Base-by-base conservation (phyloP, 192 early-diverging fungal genomes). In the Coemansia sp. region DNA sequence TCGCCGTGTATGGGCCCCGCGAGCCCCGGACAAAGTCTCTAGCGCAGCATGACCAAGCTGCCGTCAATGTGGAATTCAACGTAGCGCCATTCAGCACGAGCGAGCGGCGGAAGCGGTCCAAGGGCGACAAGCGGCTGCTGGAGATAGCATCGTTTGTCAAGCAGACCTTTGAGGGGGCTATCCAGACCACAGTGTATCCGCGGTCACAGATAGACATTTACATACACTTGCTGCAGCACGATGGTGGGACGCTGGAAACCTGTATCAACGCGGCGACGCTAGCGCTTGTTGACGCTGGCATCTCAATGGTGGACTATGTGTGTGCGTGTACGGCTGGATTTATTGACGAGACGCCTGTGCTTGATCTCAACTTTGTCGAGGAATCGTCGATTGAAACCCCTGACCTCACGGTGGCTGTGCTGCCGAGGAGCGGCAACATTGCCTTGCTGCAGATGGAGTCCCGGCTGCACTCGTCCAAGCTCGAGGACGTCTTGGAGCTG, bases 201-300 rank as follows among this genome's bases (percentile, higher is more conserved):
- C 86, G 93, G 21, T 94, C 94, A 21, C 92, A 97, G 77, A 96
- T 99, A 62, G 91, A 92, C 50, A 91, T 99, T 39, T 93, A 91
- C 66, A 68, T 97, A 26, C 95, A 99, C 69, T 73, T 97, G 14
- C 81, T 99, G 64, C 97, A 99, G 70, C 85, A 90, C 62, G 97
- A 99, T 65, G 97, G 97, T 39, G 95, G 94, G 59, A 83, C 71
- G 35, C 73, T 92, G 33, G 89, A 91, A 57, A 81, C 89, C 3
- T 93, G 89, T 62, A 91, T 93, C 35, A 94, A 94, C 69, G 92
- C 92, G 21, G 86, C 92, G 1, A 94, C 90, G 9, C 69, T 94
- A 83, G 92, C 92, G 2, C 67, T 94, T 43, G 85, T 93, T 8
- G 90, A 94, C 64, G 92, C 92, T 28, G 91, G 89, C 36, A 88